A percentile compares a stretch with the other conserved stretches of the same genome.
These are phyloP conservation scores for Acer campestre DNA, from an alignment of 345 rosid species.

Conservation along the genomic window DNA sequence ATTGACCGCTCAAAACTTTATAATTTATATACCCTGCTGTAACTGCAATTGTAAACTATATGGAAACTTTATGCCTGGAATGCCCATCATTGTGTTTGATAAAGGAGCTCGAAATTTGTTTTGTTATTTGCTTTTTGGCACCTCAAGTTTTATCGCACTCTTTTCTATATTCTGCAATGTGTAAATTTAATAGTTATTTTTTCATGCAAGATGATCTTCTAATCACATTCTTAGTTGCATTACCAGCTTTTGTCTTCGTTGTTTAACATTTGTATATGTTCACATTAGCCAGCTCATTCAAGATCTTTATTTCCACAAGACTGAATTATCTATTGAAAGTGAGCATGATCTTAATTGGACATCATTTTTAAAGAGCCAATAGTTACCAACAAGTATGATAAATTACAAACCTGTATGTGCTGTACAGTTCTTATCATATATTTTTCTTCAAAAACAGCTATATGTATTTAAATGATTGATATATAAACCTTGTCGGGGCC, in stretches of 20 bases:
- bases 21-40: neutral
- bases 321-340: neutral
- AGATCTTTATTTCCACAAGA: neutral
- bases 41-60: neutral
- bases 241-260: neutral
- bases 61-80: neutral
- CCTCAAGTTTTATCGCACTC: neutral
- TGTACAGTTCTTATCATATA: neutral
- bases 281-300: constrained; percentile 2
- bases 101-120: neutral
- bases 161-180: neutral
- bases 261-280: neutral
- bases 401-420: neutral
- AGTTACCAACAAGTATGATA: neutral
- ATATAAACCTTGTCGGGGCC: neutral
- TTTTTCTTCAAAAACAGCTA: neutral
- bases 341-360: neutral
- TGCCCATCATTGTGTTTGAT: neutral
- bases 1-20: neutral
- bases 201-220: neutral
- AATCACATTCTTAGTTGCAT: constrained; percentile 3
- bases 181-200: neutral
- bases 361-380: neutral
- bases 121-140: neutral
- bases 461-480: neutral